These are phyloP conservation scores for Clarireedia hainanense DNA, from an alignment of 2,329 filamentous ascomycete species.

Conservation along the genomic window DNA sequence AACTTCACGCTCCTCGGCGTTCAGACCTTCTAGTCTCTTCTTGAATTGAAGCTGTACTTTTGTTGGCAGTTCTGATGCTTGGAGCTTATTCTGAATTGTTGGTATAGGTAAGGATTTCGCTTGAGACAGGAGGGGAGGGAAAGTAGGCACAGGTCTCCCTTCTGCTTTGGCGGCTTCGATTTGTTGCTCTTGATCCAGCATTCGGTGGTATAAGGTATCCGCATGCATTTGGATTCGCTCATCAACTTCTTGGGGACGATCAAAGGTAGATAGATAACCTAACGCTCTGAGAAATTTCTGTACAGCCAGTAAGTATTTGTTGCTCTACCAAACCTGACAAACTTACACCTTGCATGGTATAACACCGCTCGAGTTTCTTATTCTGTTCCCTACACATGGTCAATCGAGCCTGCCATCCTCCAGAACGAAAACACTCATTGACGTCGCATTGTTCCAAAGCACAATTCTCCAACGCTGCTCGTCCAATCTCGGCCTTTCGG, in stretches of 20 bases:
- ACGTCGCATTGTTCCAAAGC: conserved; percentile 78
- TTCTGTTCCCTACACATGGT: conserved; percentile 78
- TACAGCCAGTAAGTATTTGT: conserved; percentile 1
- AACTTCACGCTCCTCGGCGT: conserved; percentile 48
- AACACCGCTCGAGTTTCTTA: conserved; percentile 74
- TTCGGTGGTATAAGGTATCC: conserved; percentile 79
- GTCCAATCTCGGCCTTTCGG: conserved; percentile 67
- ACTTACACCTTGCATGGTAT: conserved; percentile 73
- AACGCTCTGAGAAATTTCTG: conserved; percentile 84
- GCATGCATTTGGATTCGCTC: conserved; percentile 95
- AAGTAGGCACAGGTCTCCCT: conserved; percentile 49
- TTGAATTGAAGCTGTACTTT: conserved; percentile 45
- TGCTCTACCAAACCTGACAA: not conserved
- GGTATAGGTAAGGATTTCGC: conserved; percentile 7
- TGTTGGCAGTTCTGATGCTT: conserved; percentile 32
- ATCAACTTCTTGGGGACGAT: conserved; percentile 59
- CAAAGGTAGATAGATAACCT: conserved; percentile 68
- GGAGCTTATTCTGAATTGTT: conserved; percentile 12
- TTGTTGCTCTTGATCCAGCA: conserved; percentile 72
- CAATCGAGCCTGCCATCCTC: conserved; percentile 58
- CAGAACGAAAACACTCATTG: conserved; percentile 71
- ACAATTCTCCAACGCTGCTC: conserved; percentile 88
- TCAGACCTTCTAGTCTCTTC: conserved; percentile 49
- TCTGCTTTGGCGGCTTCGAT: conserved; percentile 62
- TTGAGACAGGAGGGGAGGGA: conserved; percentile 45